Conservation (phyloP, 176 grass and related monocot genomes). For the Microstegium vimineum region DNA sequence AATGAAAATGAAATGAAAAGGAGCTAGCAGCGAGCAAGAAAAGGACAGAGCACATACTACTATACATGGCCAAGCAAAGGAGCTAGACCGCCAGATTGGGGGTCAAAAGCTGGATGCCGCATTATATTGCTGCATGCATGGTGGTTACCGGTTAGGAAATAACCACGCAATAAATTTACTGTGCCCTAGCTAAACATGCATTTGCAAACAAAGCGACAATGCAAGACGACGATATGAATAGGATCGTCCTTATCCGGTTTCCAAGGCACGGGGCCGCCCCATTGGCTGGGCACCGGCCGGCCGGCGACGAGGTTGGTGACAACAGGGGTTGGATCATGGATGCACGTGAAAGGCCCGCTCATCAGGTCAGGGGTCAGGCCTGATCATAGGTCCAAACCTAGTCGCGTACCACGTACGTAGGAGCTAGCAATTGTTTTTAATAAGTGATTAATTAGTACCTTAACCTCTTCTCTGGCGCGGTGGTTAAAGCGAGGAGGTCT, state of each 20-base stretch:
- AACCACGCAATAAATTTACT: constrained; percentile 21
- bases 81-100: no score
- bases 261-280: background rate
- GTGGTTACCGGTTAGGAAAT: background rate
- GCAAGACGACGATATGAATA: background rate
- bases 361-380: constrained; percentile 1
- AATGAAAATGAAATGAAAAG: no score
- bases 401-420: background rate
- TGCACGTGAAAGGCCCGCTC: constrained; percentile 37
- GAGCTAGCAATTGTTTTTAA: background rate
- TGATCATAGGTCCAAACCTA: constrained; percentile 32
- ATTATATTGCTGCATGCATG: no score
- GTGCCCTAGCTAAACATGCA: constrained; percentile 25
- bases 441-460: background rate
- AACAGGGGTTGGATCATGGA: constrained; percentile 12
- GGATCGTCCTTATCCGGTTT: constrained; percentile 45
- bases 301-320: constrained; percentile 23
- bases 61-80: no score
- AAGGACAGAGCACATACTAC: no score
- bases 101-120: background rate
- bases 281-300: background rate
- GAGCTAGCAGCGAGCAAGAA: background rate
- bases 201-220: background rate
- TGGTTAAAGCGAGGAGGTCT: constrained; percentile 12
- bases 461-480: constrained; percentile 11